Base-by-base conservation (phyloP, 2,329 filamentous ascomycete species). In the Colletotrichum navitas region DNA sequence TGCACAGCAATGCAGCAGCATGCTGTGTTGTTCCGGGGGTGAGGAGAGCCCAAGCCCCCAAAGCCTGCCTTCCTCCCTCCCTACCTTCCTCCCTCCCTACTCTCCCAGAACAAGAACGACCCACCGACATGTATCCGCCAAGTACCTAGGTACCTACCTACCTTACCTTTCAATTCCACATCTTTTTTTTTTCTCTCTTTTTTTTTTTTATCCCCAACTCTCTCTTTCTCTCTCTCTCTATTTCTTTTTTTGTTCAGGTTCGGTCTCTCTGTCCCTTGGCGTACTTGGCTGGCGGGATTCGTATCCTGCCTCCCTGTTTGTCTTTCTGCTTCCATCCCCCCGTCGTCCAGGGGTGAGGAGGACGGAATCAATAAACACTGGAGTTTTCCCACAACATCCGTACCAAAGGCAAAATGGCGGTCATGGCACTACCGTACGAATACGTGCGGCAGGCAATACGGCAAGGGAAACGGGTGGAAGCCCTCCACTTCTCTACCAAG, bases 261-360 rank as follows among this genome's bases (percentile, higher is more conserved):
- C 3, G 7, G 54, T 39, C 7, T 39, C 47, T 56, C 21, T 52
- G 7, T 26, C 11, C 51, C 24, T 29, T 71, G 56, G 68, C 63
- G 63, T 56, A 26, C 29, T 11, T 62, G 47, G 62, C 63, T 62
- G 55, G 63, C 56, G 68, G 63, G 36, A 7, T 59, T 36, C 62
- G 60, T 36, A 32, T 24, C 45, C 61, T 52, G 21, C 14, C 6
- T 41, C 39, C 41, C 41, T 60, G 26, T 60, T 34, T 21, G 26
- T 12, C 18, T 32, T 39, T 32, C 24, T n/a, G n/a, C 58, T 24
- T 12, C 10, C 29, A 45, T 61, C 21, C 39, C 18, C 12, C 26
- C 14, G 24, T 21, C 16, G 14, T 6, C 51, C 7, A n/a, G 16
- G 51, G 16, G 12, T 2, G 18, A 11, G 5, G 24, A 7, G 5